Evolutionary conservation across 2,329 filamentous ascomycete genomes (phyloP), one percentile per base, ranked within the genome.

Genomic region (Microthyrium microscopicum): DNA sequence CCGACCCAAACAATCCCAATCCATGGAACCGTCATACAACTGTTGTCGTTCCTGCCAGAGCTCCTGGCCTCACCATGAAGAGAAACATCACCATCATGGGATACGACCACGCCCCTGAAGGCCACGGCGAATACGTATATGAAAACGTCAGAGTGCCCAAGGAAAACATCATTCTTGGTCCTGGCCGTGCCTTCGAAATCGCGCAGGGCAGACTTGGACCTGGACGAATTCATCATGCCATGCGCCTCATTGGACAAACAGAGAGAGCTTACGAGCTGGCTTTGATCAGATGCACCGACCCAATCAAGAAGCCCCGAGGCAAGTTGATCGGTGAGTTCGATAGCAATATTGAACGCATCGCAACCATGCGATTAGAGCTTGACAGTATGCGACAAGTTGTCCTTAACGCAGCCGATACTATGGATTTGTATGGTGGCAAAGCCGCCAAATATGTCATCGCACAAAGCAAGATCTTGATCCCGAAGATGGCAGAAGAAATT

Each of bases 221-320:
- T 2, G 56, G 56, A 3, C 46, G 56, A 26, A 59, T 59, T 33
- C 55, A 58, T 35, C 56, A 58, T 38, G 56, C 53, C 42, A 59
- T 59, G 55, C 49, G 56, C 6, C 39, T 57, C 5, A 54, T 59
- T 33, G 56, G 56, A 4, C 54, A 58, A 40, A 51, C 53, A n/a
- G 56, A 59, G 45, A 51, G 56, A 2, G 56, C 56, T 1, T 57
- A 47, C 38, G 56, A 58, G 39, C 48, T 58, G 7, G 53, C 54
- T 3, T 49, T 59, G 12, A 49, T 55, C 21, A 52, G 51, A 11
- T 50, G 46, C 44, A 48, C 50, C 40, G 50, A 56, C 38, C 41
- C 53, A 28, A 39, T 48, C 38, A 54, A 60, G 42, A 51, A 53
- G 43, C 46, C 57, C 27, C 45, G 54, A 17, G 53, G 56, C 19